phyloP scores from a whole-genome alignment of 176 grass and related monocot species.

The Areca catechu region DNA sequence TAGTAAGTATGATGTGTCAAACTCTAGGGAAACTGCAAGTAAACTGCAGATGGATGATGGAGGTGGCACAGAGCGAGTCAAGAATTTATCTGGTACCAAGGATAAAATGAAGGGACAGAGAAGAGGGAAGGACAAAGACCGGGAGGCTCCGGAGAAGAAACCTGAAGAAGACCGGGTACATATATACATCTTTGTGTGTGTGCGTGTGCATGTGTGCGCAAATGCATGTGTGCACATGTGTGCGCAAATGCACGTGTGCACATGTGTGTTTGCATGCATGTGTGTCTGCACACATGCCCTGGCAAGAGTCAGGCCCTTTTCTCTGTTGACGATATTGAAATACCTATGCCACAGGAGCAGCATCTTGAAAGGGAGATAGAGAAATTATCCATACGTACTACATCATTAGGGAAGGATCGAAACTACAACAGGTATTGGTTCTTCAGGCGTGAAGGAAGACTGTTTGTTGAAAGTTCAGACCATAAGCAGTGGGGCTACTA shows the following conservation, averaged over 20 bases:
- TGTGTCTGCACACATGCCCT: too few species aligned
- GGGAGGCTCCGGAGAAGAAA: slow-evolving; percentile 16
- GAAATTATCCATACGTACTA: slow-evolving; percentile 45
- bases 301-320: too few species aligned
- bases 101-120: slow-evolving; percentile 21
- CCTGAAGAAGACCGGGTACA: slow-evolving; percentile 14
- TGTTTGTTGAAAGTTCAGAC: slow-evolving; percentile 77
- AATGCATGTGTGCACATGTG: too few species aligned
- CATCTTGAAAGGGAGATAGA: slow-evolving; percentile 58
- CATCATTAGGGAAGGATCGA: slow-evolving; percentile 71
- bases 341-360: slow-evolving; percentile 15
- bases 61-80: not conserved
- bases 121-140: slow-evolving; percentile 24
- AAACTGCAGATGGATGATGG: slow-evolving; percentile 7
- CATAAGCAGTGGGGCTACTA: slow-evolving; percentile 78
- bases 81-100: not conserved
- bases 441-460: slow-evolving; percentile 64
- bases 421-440: slow-evolving; percentile 83
- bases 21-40: not conserved
- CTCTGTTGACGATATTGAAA: too few species aligned
- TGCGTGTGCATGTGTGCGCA: not conserved
- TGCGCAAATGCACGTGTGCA: too few species aligned
- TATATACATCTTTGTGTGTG: slow-evolving; percentile 5
- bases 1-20: too few species aligned
- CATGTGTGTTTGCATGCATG: too few species aligned